phyloP scores from a whole-genome alignment of 495 filamentous ascomycete species.

The Penicillium riverlandense region DNA sequence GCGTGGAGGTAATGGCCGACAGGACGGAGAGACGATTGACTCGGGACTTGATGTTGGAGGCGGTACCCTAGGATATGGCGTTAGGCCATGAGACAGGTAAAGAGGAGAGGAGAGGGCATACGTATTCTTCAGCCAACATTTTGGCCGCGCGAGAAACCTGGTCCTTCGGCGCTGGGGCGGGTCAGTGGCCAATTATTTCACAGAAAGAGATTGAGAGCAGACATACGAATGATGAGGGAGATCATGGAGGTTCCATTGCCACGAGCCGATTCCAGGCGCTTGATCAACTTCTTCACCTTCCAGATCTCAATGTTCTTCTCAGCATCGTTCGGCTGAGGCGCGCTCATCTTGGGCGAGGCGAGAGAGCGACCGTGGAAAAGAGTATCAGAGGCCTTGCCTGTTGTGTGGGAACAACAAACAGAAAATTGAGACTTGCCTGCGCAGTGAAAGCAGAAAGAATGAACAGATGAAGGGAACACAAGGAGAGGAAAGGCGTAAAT shows the following conservation, averaged over 20 bases:
- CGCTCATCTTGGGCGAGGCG: conserved; percentile 70
- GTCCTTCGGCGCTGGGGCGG: conserved; percentile 77
- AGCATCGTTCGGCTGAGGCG: conserved; percentile 80
- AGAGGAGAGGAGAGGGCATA: conserved; percentile 36
- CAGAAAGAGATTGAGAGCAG: not conserved
- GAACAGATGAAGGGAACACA: no score
- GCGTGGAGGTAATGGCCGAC: conserved; percentile 96
- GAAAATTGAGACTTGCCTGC: conserved; percentile 9
- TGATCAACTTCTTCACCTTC: conserved; percentile 97
- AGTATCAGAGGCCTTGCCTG: conserved; percentile 19
- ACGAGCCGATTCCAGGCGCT: conserved; percentile 83
- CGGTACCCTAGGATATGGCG: conserved; percentile 61
- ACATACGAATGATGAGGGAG: conserved; percentile 92
- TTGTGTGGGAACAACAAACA: conserved; percentile 3
- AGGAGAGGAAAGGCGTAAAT: no score
- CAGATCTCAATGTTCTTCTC: conserved; percentile 92
- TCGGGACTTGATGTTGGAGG: conserved; percentile 98
- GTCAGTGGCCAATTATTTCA: conserved; percentile 7
- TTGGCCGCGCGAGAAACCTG: conserved; percentile 93
- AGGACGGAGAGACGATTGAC: conserved; percentile 97
- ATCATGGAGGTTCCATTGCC: conserved; percentile 99
- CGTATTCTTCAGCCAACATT: conserved; percentile 99
- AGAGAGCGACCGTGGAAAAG: conserved; percentile 24
- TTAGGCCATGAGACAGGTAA: not conserved
- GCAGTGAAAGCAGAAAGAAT: no score